These are phyloP conservation scores for Ascochyta clinopodiicola DNA, from an alignment of 2,329 filamentous ascomycete genomes.

Conservation along the genomic window DNA sequence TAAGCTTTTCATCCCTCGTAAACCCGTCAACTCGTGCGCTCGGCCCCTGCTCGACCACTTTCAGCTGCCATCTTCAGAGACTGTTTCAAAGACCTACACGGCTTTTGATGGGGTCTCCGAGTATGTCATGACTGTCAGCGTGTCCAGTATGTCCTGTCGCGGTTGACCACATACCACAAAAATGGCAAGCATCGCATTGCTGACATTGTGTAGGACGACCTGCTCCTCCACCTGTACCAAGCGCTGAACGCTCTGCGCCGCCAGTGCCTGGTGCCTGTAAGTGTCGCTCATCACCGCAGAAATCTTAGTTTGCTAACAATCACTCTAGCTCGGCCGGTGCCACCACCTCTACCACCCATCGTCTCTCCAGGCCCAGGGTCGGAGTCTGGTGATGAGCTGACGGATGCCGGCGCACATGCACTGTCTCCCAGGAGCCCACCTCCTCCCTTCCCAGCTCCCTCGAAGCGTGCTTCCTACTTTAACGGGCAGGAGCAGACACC, in stretches of 20 bases:
- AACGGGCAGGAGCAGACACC: constrained; percentile 44
- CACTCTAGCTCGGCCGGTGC: constrained; percentile 66
- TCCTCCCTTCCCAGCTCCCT: constrained; percentile 34
- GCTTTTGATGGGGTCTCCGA: constrained; percentile 43
- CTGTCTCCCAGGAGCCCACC: constrained; percentile 39
- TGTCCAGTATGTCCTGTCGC: constrained; percentile 45
- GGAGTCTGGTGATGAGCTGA: constrained; percentile 85
- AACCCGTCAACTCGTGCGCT: constrained; percentile 34
- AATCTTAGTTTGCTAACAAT: not conserved
- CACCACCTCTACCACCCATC: constrained; percentile 60
- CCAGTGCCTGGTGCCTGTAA: constrained; percentile 47
- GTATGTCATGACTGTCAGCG: constrained; percentile 49
- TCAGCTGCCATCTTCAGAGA: constrained; percentile 36
- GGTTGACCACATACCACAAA: not conserved
- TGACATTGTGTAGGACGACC: constrained; percentile 50
- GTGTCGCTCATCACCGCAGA: constrained; percentile 7
- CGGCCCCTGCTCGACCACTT: constrained; percentile 30
- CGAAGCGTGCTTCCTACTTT: constrained; percentile 52
- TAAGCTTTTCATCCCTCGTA: constrained; percentile 54
- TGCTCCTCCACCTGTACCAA: constrained; percentile 36
- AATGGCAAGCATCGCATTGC: not conserved
- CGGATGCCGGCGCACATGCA: constrained; percentile 46
- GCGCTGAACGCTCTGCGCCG: constrained; percentile 33
- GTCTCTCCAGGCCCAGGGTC: constrained; percentile 78
- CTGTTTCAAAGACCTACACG: constrained; percentile 42